Conservation (phyloP, 352 stramenopile genomes). For the Pythium rishiriense region DNA sequence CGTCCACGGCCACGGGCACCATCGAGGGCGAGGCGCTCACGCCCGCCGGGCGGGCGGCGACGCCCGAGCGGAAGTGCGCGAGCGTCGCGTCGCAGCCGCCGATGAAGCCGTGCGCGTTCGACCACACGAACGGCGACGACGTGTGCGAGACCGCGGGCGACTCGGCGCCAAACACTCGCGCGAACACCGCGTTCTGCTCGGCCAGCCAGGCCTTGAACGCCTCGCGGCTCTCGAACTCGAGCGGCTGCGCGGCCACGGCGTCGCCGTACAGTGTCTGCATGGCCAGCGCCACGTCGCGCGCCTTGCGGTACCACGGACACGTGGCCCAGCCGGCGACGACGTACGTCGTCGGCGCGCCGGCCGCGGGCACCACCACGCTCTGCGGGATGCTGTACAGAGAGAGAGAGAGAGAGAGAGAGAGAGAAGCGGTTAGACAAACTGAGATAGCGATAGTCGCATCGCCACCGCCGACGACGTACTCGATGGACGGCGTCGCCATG, state of each 20-base stretch:
- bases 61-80: constrained; percentile 52
- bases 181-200: constrained; percentile 38
- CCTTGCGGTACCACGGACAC: constrained; percentile 60
- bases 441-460: too few species aligned
- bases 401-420: neutral
- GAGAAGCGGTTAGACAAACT: neutral
- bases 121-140: constrained; percentile 81
- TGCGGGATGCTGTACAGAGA: constrained; percentile 36
- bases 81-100: constrained; percentile 72
- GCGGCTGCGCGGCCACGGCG: constrained; percentile 36
- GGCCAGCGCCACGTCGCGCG: constrained; percentile 52
- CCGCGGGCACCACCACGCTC: constrained; percentile 32
- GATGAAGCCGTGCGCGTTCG: constrained; percentile 54
- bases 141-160: constrained; percentile 49
- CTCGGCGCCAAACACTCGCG: constrained; percentile 35
- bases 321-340: constrained; percentile 74
- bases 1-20: constrained; percentile 21
- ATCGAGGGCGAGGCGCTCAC: constrained; percentile 21
- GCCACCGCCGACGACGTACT: constrained; percentile 39
- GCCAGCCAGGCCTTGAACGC: constrained; percentile 60
- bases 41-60: constrained; percentile 22
- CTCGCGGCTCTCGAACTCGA: constrained; percentile 62
- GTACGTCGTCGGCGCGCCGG: constrained; percentile 41
- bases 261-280: constrained; percentile 73
- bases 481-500: constrained; percentile 50